Percentiles rank a stretch among this genome's conserved stretches.
Conservation (phyloP, 768 basidiomycete species). For the Collybia sp. region DNA sequence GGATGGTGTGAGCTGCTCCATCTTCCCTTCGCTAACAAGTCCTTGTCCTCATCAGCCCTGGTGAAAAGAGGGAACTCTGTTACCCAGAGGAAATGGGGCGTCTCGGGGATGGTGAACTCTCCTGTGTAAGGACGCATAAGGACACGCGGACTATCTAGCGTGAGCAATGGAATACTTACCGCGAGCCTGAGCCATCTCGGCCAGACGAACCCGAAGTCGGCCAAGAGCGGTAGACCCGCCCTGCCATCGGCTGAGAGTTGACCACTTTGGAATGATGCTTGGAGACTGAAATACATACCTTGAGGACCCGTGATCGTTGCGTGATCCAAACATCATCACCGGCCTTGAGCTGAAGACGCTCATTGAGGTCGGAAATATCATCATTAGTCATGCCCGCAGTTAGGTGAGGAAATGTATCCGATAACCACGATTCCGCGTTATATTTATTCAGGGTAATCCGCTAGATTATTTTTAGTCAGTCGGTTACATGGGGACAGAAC, state of each 20-base stretch:
- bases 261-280: slow-evolving; percentile 14
- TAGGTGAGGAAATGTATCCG: slow-evolving; percentile 19
- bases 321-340: slow-evolving; percentile 60
- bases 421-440: slow-evolving; percentile 45
- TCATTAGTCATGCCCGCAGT: slow-evolving; percentile 13
- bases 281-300: slow-evolving; percentile 34
- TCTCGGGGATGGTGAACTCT: slow-evolving; percentile 45
- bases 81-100: slow-evolving; percentile 89
- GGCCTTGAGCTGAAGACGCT: slow-evolving; percentile 34
- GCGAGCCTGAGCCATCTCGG: slow-evolving; percentile 58
- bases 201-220: slow-evolving; percentile 58
- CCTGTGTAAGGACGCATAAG: slow-evolving; percentile 32
- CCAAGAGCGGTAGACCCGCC: slow-evolving; percentile 87
- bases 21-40: slow-evolving; percentile 76
- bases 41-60: slow-evolving; percentile 82
- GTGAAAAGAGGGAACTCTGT: slow-evolving; percentile 95
- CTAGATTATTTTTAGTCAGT: slow-evolving; percentile 18
- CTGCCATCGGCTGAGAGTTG: slow-evolving; percentile 32
- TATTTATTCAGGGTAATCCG: slow-evolving; percentile 42
- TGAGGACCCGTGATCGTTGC: slow-evolving; percentile 42
- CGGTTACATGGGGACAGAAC: background rate
- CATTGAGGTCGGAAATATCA: slow-evolving; percentile 30
- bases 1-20: slow-evolving; percentile 96
- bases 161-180: slow-evolving; percentile 35
- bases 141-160: slow-evolving; percentile 6